phyloP scores from a whole-genome alignment of 495 filamentous ascomycete genomes.

The Parmelia sp. region DNA sequence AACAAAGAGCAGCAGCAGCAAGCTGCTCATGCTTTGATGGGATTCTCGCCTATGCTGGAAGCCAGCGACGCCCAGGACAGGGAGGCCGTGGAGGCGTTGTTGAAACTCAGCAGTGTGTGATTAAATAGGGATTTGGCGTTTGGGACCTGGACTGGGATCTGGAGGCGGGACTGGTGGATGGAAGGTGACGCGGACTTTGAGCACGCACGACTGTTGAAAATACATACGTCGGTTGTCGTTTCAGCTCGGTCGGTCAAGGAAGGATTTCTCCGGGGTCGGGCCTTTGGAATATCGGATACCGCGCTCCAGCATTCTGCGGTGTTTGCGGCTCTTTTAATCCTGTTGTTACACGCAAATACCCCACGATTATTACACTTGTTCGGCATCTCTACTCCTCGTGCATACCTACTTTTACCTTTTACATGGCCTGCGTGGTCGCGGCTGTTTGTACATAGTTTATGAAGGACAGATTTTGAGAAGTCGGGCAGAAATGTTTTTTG shows the following conservation, averaged over 20 bases:
- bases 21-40: conserved; percentile 43
- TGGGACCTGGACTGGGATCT: background rate
- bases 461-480: background rate
- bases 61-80: conserved; percentile 24
- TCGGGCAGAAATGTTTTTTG: background rate
- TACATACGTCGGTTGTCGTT: conserved; percentile 21
- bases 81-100: conserved; percentile 27
- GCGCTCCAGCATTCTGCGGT: background rate
- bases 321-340: background rate
- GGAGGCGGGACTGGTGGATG: conserved; percentile 1
- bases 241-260: conserved; percentile 24
- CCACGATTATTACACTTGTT: background rate
- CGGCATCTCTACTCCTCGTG: background rate
- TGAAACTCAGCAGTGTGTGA: conserved; percentile 23
- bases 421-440: background rate
- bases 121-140: conserved; percentile 5
- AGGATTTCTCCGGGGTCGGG: conserved; percentile 2
- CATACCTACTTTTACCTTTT: background rate
- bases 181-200: conserved; percentile 22
- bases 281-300: background rate
- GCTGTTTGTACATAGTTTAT: background rate
- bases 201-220: conserved; percentile 21
- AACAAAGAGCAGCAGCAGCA: conserved; percentile 32
- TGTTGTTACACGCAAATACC: background rate
- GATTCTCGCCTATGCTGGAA: conserved; percentile 22